phyloP scores from a whole-genome alignment of 2,329 filamentous ascomycete genomes.

The Monosporascus sp. region DNA sequence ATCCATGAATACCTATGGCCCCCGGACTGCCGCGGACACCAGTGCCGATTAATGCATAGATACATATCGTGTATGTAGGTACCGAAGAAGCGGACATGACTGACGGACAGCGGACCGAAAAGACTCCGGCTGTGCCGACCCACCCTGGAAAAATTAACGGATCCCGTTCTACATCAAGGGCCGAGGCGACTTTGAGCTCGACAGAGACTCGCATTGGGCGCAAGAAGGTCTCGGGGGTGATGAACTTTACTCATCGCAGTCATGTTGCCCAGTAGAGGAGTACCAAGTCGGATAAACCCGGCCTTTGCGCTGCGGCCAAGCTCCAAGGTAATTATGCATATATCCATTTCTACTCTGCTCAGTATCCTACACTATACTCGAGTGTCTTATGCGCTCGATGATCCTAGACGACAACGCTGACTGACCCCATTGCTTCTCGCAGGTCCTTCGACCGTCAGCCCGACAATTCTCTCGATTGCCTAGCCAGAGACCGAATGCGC shows the following conservation, averaged over 20 bases:
- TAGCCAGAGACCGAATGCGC: not conserved
- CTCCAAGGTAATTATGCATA: slow-evolving; percentile 8
- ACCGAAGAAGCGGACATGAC: not conserved
- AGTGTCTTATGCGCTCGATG: too few species aligned
- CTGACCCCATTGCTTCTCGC: not conserved
- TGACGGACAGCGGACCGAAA: not conserved
- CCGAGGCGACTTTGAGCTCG: not conserved
- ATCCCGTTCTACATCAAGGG: not conserved
- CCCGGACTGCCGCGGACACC: too few species aligned
- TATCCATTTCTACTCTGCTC: too few species aligned
- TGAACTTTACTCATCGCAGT: slow-evolving; percentile 9
- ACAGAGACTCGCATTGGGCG: not conserved
- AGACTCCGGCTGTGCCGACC: not conserved
- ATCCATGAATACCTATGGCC: too few species aligned
- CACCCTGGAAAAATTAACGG: not conserved
- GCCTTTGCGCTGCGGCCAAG: slow-evolving; percentile 33
- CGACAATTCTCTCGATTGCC: slow-evolving; percentile 16
- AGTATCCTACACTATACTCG: too few species aligned
- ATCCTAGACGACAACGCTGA: too few species aligned
- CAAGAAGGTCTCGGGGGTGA: not conserved
- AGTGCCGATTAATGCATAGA: too few species aligned
- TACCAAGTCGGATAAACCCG: slow-evolving; percentile 38
- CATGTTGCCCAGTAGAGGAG: slow-evolving; percentile 52
- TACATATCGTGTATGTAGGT: too few species aligned
- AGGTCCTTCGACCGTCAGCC: slow-evolving; percentile 1